phyloP scores from a whole-genome alignment of 2,329 filamentous ascomycete genomes.

The Fusarium burgessii region DNA sequence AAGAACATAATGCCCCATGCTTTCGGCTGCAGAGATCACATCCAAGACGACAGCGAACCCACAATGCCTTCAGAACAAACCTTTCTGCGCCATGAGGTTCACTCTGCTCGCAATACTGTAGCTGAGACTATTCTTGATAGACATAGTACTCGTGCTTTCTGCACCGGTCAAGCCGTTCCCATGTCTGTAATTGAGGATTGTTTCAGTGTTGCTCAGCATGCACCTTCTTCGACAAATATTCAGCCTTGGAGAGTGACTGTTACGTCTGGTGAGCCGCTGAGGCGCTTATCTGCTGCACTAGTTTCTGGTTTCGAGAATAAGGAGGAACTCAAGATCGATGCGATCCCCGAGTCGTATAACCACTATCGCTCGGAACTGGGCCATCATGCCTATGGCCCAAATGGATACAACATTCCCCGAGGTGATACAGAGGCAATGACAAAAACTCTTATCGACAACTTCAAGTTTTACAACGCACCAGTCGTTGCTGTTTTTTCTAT shows the following conservation, averaged over 20 bases:
- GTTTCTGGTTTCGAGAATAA: not conserved
- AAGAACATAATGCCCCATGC: not conserved
- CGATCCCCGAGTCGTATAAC: conserved; percentile 18
- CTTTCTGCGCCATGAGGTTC: not conserved
- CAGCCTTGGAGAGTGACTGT: conserved; percentile 22
- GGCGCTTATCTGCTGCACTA: not conserved
- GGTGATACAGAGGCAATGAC: conserved; percentile 16
- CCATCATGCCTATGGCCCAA: conserved; percentile 21
- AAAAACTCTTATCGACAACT: conserved; percentile 26
- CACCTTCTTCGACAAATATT: conserved; percentile 23
- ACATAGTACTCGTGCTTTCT: conserved; percentile 19
- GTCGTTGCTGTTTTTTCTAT: conserved; percentile 26
- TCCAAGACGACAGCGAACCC: not conserved
- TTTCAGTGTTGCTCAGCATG: conserved; percentile 21
- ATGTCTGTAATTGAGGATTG: conserved; percentile 1
- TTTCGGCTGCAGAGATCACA: not conserved
- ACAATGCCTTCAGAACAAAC: conserved; percentile 4
- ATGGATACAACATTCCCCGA: conserved; percentile 26
- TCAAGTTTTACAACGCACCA: conserved; percentile 33
- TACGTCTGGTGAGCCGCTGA: conserved; percentile 6
- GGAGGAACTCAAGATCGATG: not conserved
- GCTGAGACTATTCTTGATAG: conserved; percentile 8
- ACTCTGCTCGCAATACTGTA: not conserved
- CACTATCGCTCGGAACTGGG: conserved; percentile 30
- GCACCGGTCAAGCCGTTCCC: conserved; percentile 2